Evolutionary conservation across 1,284 basidiomycete genomes (phyloP).

Genomic region (Ustilago xerochloae): DNA sequence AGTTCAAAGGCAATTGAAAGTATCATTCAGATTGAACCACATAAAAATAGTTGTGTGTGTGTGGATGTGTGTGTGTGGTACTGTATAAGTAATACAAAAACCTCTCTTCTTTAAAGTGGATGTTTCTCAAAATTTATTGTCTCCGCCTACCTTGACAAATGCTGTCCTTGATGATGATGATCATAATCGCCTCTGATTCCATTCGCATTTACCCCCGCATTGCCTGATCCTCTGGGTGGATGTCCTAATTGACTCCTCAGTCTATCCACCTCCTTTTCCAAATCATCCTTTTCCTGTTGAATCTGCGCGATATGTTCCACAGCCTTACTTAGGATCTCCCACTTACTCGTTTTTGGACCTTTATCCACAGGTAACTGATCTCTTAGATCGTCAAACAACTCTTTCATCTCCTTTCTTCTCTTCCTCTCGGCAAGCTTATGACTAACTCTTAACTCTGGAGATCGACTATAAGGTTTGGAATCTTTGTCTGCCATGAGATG

Average conservation of each 20-base stretch:
- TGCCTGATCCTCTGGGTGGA: not conserved
- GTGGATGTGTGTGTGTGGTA: too few species aligned
- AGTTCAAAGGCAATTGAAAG: too few species aligned
- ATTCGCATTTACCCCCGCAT: slow-evolving; percentile 1
- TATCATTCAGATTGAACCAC: too few species aligned
- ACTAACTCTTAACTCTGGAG: slow-evolving; percentile 63
- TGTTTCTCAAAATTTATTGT: too few species aligned
- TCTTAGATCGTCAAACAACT: slow-evolving; percentile 65
- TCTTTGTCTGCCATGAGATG: slow-evolving; percentile 56
- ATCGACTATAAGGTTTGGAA: slow-evolving; percentile 62
- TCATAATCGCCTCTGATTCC: slow-evolving; percentile 22
- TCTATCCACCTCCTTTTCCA: slow-evolving; percentile 25
- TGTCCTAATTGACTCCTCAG: slow-evolving; percentile 27
- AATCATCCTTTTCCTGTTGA: slow-evolving; percentile 34
- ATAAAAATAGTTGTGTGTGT: too few species aligned
- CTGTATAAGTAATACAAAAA: too few species aligned
- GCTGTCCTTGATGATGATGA: too few species aligned
- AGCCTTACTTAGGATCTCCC: slow-evolving; percentile 64
- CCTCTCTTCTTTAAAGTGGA: too few species aligned
- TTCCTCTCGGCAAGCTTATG: slow-evolving; percentile 67
- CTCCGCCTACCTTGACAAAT: too few species aligned
- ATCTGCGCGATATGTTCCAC: slow-evolving; percentile 50
- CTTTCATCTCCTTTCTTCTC: slow-evolving; percentile 67
- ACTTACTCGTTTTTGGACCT: slow-evolving; percentile 65
- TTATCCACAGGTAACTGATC: slow-evolving; percentile 64